Conservation (phyloP, 371 early-diverging fungal species). For the Lichtheimia hyalospora region DNA sequence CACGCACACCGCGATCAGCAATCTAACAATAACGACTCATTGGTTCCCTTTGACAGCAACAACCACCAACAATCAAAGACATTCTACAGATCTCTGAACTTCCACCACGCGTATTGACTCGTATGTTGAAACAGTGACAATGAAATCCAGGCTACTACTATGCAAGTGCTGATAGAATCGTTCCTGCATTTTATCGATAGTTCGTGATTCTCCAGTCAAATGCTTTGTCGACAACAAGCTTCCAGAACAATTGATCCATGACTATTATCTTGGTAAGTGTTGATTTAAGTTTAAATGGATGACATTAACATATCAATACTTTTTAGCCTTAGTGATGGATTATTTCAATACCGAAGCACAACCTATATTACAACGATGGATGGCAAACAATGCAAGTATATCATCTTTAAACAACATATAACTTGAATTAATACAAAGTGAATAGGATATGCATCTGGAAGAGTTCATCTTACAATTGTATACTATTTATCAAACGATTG, state of each 20-base stretch:
- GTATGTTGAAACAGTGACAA: conserved; percentile 2
- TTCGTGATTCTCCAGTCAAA: conserved; percentile 20
- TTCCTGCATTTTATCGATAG: conserved; percentile 4
- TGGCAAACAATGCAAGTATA: background rate
- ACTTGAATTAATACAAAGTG: background rate
- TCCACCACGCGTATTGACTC: conserved; percentile 12
- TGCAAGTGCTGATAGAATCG: background rate
- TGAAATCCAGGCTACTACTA: background rate
- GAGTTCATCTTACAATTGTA: background rate
- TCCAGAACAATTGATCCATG: conserved; percentile 11
- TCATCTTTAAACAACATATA: background rate
- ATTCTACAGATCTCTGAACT: conserved; percentile 11
- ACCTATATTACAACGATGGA: no score
- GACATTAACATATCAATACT: background rate
- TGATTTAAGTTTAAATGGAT: background rate
- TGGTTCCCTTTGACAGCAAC: background rate
- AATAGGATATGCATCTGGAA: background rate
- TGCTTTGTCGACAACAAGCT: conserved; percentile 12
- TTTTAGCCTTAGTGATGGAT: background rate
- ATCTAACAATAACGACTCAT: background rate
- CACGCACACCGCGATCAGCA: background rate
- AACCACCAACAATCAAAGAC: conserved; percentile 11
- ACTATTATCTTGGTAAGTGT: conserved; percentile 16
- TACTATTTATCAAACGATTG: background rate
- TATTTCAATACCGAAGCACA: background rate